Evolutionary conservation across 768 basidiomycete genomes (phyloP), one percentile per base, ranked within the genome.

Genomic region (Strobilomyces echinocephalus): DNA sequence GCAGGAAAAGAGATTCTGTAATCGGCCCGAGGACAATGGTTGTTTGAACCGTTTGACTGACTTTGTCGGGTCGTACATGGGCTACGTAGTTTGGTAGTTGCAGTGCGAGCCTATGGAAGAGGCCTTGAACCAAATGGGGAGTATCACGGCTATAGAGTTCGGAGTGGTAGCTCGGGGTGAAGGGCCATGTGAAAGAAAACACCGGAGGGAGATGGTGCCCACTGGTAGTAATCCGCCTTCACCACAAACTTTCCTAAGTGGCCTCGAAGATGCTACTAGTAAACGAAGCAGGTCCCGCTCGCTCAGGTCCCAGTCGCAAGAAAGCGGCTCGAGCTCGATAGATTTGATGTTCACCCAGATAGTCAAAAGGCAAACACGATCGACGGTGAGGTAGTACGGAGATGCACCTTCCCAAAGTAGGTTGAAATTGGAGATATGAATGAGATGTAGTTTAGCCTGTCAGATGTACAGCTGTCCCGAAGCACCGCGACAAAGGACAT

Each of bases 11-110:
- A 33, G 49, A 24, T 36, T 21, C 15, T 4, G 15, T 20, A 45
- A 33, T 11, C 31, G 44, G n/a, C 31, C 39, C 21, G 50, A 54
- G 8, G 40, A 26, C 20, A 41, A 14, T 14, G 54, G 46, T 50
- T 48, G 42, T 34, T 42, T 54, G 34, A 38, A 50, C 11, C 61
- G 63, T 45, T 58, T 60, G n/a, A 34, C 40, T n/a, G 57, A 53
- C 36, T 54, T 59, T 8, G 59, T 64, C 15, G 57, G 52, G 33
- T 57, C 44, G 28, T 62, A 52, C 63, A 63, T 63, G 8, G 26
- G 31, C n/a, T 16, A 14, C 18, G 12, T 28, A 36, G 12, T 36
- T 11, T 36, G 35, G 16, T 24, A 36, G 35, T 11, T 36, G 33
- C 12, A 33, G 33, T 33, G n/a, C n/a, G n/a, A n/a, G n/a, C 12